Percentiles rank a stretch among this genome's conserved stretches.
Conservation (phyloP, 805 yeast species). For the Candida coleopterorum region DNA sequence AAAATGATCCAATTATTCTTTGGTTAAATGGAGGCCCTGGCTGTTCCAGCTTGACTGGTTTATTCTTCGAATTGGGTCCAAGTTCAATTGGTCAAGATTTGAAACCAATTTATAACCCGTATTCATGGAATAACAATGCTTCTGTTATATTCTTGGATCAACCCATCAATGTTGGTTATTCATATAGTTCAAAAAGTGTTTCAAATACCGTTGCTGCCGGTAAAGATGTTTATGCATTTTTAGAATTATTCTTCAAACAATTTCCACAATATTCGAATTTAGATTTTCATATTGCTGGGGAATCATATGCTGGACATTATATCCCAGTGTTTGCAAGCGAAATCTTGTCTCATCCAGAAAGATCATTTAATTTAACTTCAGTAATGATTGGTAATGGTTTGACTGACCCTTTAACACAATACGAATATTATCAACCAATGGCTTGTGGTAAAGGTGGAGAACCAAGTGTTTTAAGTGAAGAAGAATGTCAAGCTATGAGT, state of each 20-base stretch:
- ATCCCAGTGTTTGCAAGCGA: constrained; percentile 43
- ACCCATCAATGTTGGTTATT: constrained; percentile 31
- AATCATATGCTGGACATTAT: constrained; percentile 45
- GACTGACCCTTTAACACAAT: constrained; percentile 79
- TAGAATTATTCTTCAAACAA: constrained; percentile 33
- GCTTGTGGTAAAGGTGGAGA: constrained; percentile 90
- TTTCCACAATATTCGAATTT: constrained; percentile 27
- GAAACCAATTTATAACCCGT: constrained; percentile 26
- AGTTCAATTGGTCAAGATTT: constrained; percentile 23
- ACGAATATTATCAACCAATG: constrained; percentile 82
- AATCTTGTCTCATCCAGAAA: constrained; percentile 36
- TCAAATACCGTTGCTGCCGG: constrained; percentile 30
- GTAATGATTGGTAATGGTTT: constrained; percentile 91
- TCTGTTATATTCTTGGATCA: constrained; percentile 39
- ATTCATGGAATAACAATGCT: constrained; percentile 31
- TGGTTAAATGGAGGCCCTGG: constrained; percentile 38
- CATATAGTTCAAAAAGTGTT: constrained; percentile 28
- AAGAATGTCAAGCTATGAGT: constrained; percentile 63
- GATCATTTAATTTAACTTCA: constrained; percentile 57
- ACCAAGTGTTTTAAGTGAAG: constrained; percentile 65
- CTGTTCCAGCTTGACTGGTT: constrained; percentile 31
- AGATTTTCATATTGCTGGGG: constrained; percentile 38
- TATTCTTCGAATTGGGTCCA: constrained; percentile 33
- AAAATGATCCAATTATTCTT: constrained; percentile 29
- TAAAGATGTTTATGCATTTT: constrained; percentile 31